Conservation (phyloP, 2,329 filamentous ascomycete species). For the Pseudocercospora fuligena region DNA sequence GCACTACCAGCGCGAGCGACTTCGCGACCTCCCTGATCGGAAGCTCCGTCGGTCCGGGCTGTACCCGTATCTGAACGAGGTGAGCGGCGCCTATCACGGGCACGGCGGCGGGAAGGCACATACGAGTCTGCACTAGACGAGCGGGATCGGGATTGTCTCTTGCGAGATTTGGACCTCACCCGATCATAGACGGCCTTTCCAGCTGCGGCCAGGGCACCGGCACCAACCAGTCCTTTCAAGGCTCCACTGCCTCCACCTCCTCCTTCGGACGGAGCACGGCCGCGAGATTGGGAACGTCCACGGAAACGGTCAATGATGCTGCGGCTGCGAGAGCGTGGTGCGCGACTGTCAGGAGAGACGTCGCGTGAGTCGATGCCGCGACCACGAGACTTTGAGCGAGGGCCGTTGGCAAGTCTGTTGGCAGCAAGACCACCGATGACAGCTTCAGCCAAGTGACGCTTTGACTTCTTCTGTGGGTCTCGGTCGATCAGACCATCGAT, state of each 20-base stretch:
- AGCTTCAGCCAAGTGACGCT: conserved; percentile 81
- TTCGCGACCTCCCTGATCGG: conserved; percentile 36
- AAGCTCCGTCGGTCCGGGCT: conserved; percentile 41
- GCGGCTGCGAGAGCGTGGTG: conserved; percentile 68
- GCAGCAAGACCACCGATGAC: conserved; percentile 87
- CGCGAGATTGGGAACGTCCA: conserved; percentile 58
- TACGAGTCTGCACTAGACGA: conserved; percentile 57
- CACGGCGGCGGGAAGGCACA: conserved; percentile 55
- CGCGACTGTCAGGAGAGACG: conserved; percentile 44
- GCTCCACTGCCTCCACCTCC: conserved; percentile 52
- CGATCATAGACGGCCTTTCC: conserved; percentile 60
- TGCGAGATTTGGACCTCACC: conserved; percentile 59
- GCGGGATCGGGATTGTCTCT: conserved; percentile 51
- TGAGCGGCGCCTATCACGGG: conserved; percentile 46
- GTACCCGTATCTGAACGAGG: conserved; percentile 47
- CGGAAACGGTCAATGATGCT: conserved; percentile 55
- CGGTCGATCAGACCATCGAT: conserved; percentile 76
- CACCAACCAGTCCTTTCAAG: conserved; percentile 55
- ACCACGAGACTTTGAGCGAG: conserved; percentile 69
- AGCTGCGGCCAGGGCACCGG: conserved; percentile 55
- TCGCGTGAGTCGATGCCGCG: conserved; percentile 36
- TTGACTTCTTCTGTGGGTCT: conserved; percentile 73
- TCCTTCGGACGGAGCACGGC: conserved; percentile 39
- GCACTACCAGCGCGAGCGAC: conserved; percentile 48
- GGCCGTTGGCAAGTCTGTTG: conserved; percentile 83